Percentiles rank a stretch among this genome's conserved stretches.
These are phyloP conservation scores for Microcyclosporella mali DNA, from an alignment of 2,329 filamentous ascomycete species.

Conservation along the genomic window DNA sequence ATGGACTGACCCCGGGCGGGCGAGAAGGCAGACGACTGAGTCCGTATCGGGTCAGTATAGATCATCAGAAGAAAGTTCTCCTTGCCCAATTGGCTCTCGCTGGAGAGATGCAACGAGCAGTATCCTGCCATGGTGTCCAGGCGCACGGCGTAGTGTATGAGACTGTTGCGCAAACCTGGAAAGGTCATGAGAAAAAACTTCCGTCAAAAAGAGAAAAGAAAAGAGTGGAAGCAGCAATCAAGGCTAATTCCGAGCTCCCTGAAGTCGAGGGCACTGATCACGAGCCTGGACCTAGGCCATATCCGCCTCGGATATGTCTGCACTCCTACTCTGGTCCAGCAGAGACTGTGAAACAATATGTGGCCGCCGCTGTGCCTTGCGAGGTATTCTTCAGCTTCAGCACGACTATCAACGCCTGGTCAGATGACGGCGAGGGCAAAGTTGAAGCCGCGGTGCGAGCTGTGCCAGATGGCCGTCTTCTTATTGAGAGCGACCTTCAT, in stretches of 20 bases:
- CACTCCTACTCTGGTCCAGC: conserved; percentile 83
- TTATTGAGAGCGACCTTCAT: conserved; percentile 89
- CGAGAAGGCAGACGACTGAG: conserved; percentile 64
- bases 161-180: conserved; percentile 60
- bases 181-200: conserved; percentile 59
- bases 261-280: conserved; percentile 9
- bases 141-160: conserved; percentile 67
- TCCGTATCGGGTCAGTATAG: conserved; percentile 59
- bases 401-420: conserved; percentile 63
- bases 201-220: conserved; percentile 53
- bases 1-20: conserved; percentile 58
- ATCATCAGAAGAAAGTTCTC: conserved; percentile 63
- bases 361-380: conserved; percentile 64
- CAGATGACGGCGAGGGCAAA: conserved; percentile 39
- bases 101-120: conserved; percentile 57
- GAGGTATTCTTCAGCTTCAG: conserved; percentile 87
- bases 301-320: conserved; percentile 81
- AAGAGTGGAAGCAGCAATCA: conserved; percentile 12
- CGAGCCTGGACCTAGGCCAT: conserved; percentile 49
- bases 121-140: conserved; percentile 69
- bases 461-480: conserved; percentile 69
- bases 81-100: conserved; percentile 65
- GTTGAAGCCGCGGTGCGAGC: conserved; percentile 62
- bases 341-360: conserved; percentile 71
- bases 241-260: conserved; percentile 8